Evolutionary conservation across 371 early-diverging fungal genomes (phyloP).

Genomic region (Rhizopus delemar): DNA sequence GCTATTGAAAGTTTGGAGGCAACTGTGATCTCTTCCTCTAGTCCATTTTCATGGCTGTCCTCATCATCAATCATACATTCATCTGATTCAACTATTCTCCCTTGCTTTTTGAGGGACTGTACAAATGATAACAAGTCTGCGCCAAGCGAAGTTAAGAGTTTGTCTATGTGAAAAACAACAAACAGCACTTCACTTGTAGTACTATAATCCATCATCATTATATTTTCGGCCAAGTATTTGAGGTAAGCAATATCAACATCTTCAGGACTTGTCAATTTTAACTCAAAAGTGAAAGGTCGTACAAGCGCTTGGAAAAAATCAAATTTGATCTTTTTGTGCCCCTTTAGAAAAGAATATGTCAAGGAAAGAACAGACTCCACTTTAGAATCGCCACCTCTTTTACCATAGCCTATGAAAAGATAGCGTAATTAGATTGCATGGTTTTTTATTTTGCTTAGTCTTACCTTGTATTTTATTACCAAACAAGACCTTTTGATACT

Average conservation of each 20-base stretch:
- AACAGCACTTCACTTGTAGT: constrained; percentile 78
- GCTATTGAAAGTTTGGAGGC: constrained; percentile 45
- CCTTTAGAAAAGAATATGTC: constrained; percentile 68
- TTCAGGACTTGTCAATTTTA: constrained; percentile 23
- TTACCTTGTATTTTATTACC: constrained; percentile 37
- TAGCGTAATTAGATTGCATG: background rate
- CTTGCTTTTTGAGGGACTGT: constrained; percentile 32
- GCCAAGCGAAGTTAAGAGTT: constrained; percentile 69
- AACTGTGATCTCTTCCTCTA: constrained; percentile 20
- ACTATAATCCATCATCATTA: constrained; percentile 73
- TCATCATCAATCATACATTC: constrained; percentile 5
- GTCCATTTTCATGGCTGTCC: background rate
- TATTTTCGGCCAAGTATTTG: constrained; percentile 80
- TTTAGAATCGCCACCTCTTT: constrained; percentile 50
- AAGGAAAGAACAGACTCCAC: constrained; percentile 64
- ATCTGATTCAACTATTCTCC: constrained; percentile 7
- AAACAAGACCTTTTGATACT: constrained; percentile 62
- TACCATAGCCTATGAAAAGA: constrained; percentile 45
- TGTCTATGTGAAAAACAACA: constrained; percentile 68
- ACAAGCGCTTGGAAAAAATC: constrained; percentile 73
- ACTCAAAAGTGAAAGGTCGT: constrained; percentile 66
- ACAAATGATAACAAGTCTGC: constrained; percentile 57
- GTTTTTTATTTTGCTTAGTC: background rate
- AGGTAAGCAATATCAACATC: constrained; percentile 60
- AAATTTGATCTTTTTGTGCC: constrained; percentile 68